phyloP scores from a whole-genome alignment of 352 stramenopile genomes.

The Globisporangium cederbergense region DNA sequence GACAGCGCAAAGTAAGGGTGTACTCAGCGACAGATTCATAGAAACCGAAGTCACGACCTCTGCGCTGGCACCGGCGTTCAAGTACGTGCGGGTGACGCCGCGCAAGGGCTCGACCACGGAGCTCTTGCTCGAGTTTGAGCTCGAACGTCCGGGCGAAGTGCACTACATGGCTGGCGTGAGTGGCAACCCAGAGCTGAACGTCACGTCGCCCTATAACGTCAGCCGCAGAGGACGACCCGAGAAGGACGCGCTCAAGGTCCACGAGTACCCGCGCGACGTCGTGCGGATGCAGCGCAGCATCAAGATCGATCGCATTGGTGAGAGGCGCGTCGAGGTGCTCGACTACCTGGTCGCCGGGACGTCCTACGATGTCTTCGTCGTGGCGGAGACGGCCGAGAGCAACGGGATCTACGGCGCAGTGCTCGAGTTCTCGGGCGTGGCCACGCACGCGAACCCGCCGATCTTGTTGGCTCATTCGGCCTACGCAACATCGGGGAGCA shows the following conservation, averaged over 20 bases:
- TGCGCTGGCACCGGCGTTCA: conserved; percentile 42
- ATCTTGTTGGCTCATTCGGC: conserved; percentile 63
- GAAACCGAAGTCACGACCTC: conserved; percentile 40
- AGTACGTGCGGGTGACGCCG: conserved; percentile 35
- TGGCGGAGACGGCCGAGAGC: conserved; percentile 46
- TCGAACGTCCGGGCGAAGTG: conserved; percentile 61
- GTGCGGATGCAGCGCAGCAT: conserved; percentile 47
- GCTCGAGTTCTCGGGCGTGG: conserved; percentile 35
- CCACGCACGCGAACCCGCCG: conserved; percentile 61
- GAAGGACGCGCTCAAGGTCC: conserved; percentile 31
- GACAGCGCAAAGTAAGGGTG: conserved; percentile 44
- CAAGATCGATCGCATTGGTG: conserved; percentile 22
- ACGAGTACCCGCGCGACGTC: conserved; percentile 62
- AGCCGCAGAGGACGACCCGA: conserved; percentile 45
- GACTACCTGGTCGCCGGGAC: conserved; percentile 61
- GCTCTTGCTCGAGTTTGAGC: conserved; percentile 46
- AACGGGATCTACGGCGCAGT: conserved; percentile 63
- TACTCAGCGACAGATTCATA: conserved; percentile 50
- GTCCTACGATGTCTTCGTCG: conserved; percentile 58
- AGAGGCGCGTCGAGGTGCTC: conserved; percentile 48
- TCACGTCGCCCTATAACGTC: conserved; percentile 73
- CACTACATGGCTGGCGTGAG: conserved; percentile 67
- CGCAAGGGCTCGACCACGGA: conserved; percentile 77
- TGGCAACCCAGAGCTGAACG: conserved; percentile 62
- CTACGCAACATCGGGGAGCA: conserved; percentile 52